Percentiles rank a stretch among this genome's conserved stretches.
Conservation (phyloP, 1,284 basidiomycete genomes). For the Mycena sp. region DNA sequence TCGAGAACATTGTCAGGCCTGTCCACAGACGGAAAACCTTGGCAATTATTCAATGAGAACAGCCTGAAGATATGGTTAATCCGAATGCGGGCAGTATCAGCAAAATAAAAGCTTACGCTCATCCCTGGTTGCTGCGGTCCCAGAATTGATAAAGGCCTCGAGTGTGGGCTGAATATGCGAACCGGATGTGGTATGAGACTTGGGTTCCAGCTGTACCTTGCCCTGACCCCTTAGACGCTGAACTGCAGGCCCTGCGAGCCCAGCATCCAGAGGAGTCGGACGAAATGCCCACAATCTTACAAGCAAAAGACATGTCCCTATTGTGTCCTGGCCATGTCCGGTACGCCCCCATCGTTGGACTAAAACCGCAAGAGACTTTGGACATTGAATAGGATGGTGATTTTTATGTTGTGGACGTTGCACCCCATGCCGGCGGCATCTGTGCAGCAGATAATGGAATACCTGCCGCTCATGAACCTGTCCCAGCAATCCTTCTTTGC, state of each 20-base stretch:
- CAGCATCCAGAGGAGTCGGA: neutral
- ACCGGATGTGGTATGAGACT: slow-evolving; percentile 1
- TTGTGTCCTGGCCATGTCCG: slow-evolving; percentile 11
- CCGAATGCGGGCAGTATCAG: neutral
- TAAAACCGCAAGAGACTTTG: slow-evolving; percentile 20
- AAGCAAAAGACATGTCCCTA: slow-evolving; percentile 25
- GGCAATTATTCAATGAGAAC: slow-evolving; percentile 1
- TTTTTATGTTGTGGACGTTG: slow-evolving; percentile 31
- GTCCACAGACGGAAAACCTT: slow-evolving; percentile 6
- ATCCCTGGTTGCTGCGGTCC: neutral
- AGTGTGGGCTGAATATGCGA: neutral
- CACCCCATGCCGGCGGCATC: slow-evolving; percentile 37
- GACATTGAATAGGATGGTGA: slow-evolving; percentile 23
- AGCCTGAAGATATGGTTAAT: neutral
- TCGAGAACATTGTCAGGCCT: neutral
- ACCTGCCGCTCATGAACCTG: slow-evolving; percentile 17
- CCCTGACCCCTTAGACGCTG: neutral
- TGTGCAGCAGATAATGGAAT: slow-evolving; percentile 31
- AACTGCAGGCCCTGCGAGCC: neutral
- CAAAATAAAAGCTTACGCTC: neutral
- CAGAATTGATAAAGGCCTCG: slow-evolving; percentile 12
- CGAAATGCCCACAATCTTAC: slow-evolving; percentile 28
- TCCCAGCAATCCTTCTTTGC: slow-evolving; percentile 30
- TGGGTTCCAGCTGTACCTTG: neutral
- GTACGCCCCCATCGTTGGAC: slow-evolving; percentile 33